Evolutionary conservation across 2,329 filamentous ascomycete species (phyloP).

Genomic region (Hypoxylon sp.): DNA sequence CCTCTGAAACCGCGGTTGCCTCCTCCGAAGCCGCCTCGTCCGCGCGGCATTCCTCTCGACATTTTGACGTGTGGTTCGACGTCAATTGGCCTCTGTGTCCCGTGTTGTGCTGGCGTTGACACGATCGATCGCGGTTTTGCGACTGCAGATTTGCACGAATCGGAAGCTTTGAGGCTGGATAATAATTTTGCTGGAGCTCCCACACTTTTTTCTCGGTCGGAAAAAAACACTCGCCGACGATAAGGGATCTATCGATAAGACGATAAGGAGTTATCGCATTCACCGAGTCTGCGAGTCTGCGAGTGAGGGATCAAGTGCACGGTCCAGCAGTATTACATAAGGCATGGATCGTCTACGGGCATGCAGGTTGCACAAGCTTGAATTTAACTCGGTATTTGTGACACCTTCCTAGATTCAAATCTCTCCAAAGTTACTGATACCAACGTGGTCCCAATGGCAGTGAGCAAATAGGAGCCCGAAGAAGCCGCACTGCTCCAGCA

Average conservation of each 20-base stretch:
- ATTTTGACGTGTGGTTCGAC: slow-evolving; percentile 40
- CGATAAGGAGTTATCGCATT: slow-evolving; percentile 12
- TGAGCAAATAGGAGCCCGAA: slow-evolving; percentile 8
- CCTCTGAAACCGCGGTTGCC: slow-evolving; percentile 46
- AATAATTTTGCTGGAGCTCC: slow-evolving; percentile 40
- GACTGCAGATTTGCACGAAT: slow-evolving; percentile 11
- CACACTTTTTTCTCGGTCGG: slow-evolving; percentile 37
- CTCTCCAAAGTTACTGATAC: slow-evolving; percentile 5
- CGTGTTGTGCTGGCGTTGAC: slow-evolving; percentile 8
- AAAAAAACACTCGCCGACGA: slow-evolving; percentile 34
- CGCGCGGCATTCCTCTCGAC: slow-evolving; percentile 56
- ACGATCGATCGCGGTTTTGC: slow-evolving; percentile 20
- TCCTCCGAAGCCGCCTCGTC: slow-evolving; percentile 53
- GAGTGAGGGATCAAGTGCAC: not conserved
- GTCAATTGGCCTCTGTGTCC: slow-evolving; percentile 33
- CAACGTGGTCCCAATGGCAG: slow-evolving; percentile 1
- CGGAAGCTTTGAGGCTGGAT: slow-evolving; percentile 18
- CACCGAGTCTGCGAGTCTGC: too few species aligned
- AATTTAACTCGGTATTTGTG: slow-evolving; percentile 1
- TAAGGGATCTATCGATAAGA: slow-evolving; percentile 6
- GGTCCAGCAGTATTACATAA: not conserved
- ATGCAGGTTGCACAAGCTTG: not conserved
- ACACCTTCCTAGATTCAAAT: slow-evolving; percentile 19
- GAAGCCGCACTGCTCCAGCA: slow-evolving; percentile 8
- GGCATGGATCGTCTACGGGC: slow-evolving; percentile 5